Evolutionary conservation across 1,284 basidiomycete species (phyloP), one percentile per base, ranked within the genome.

Genomic region (Rhodotorula sp.): DNA sequence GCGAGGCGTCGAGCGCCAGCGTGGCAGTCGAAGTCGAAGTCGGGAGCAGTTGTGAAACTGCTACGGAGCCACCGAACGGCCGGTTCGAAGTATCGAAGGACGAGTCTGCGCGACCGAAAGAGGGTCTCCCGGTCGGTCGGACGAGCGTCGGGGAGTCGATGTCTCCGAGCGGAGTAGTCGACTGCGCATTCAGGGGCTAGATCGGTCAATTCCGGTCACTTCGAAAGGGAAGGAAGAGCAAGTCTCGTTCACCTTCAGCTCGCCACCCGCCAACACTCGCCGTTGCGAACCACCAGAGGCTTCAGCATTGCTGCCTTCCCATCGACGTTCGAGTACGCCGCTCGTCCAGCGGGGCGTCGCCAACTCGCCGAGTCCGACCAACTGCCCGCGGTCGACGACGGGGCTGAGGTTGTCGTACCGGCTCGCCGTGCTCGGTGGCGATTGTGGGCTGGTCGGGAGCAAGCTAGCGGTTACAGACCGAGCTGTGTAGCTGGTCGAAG

Each of bases 321-420:
- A 78, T 58, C 71, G 68, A 54, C 64, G 64, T 60, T 71, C 76
- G 48, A 72, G 64, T 23, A 65, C 75, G 16, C 46, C 74, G 56
- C 68, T 78, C 67, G 87, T 86, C 95, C 94, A 99, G 74, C 94
- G 87, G 52, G 96, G 96, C n/a, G 96, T 98, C 12, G 93, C 86
- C n/a, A 98, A 87, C 83, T 98, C 96, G 52, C 96, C 96, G 16
- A 98, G 91, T 29, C 96, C 96, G 66, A 98, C 89, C 56, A 98
- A 87, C 34, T 88, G 91, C 23, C 89, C 87, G 67, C 96, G 86
- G 83, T 99, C 95, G 75, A 95, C 93, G 73, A 85, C 83, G 16
- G 90, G 88, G 18, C 91, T 91, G 82, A 93, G 90, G 75, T 21
- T 15, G 29, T 14, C 65, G 60, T 12, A 20, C 47, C 54, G 63